Percentiles rank a stretch among this genome's conserved stretches.
These are phyloP conservation scores for Ogataea wickerhamii DNA, from an alignment of 805 yeast genomes.

Conservation along the genomic window DNA sequence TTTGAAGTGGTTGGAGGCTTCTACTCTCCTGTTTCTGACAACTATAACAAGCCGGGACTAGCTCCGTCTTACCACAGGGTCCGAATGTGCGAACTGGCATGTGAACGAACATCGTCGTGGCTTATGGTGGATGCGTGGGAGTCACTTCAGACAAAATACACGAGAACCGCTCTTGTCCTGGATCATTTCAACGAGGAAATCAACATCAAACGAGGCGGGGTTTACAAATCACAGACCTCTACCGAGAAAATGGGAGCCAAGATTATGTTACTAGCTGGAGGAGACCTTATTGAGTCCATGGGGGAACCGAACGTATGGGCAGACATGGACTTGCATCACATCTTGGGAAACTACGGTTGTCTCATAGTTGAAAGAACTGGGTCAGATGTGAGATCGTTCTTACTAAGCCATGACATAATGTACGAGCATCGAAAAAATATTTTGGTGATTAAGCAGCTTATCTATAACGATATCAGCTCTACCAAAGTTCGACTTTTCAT, in stretches of 20 bases:
- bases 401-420: slow-evolving; percentile 93
- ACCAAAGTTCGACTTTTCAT: slow-evolving; percentile 91
- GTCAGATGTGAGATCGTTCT: slow-evolving; percentile 87
- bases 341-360: slow-evolving; percentile 94
- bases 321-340: slow-evolving; percentile 90
- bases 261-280: slow-evolving; percentile 95
- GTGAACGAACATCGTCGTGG: slow-evolving; percentile 96
- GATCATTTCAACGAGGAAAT: slow-evolving; percentile 97
- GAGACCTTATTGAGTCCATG: slow-evolving; percentile 96
- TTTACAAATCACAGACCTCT: slow-evolving; percentile 54
- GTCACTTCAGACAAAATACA: slow-evolving; percentile 82
- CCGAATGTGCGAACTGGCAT: slow-evolving; percentile 96
- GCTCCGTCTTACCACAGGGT: slow-evolving; percentile 90
- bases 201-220: slow-evolving; percentile 86
- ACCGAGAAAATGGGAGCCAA: slow-evolving; percentile 66
- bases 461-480: slow-evolving; percentile 92
- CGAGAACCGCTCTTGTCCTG: slow-evolving; percentile 90
- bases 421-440: slow-evolving; percentile 93
- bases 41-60: slow-evolving; percentile 88
- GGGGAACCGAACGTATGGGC: slow-evolving; percentile 99
- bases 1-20: slow-evolving; percentile 96
- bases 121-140: slow-evolving; percentile 99
- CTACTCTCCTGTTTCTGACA: slow-evolving; percentile 91
- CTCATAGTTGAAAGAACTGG: slow-evolving; percentile 96
- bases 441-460: slow-evolving; percentile 89